Evolutionary conservation across 257 asterid species (phyloP).

Genomic region (Buddleja alternifolia): DNA sequence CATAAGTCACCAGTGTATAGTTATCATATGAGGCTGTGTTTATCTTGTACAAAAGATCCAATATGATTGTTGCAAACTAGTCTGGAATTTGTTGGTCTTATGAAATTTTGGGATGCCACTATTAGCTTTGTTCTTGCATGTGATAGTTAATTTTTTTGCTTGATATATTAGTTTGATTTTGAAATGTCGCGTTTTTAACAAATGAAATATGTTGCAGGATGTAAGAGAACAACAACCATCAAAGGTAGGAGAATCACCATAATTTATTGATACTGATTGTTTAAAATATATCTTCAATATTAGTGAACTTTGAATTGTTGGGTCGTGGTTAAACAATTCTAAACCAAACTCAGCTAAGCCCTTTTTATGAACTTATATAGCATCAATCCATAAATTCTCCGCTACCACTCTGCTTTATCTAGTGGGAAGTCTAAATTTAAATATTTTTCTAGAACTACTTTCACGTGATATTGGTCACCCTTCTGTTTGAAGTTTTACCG

Average conservation of each 20-base stretch:
- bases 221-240: conserved; percentile 43
- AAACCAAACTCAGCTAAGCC: background rate
- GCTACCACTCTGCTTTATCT: background rate
- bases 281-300: background rate
- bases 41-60: background rate
- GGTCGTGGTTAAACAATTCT: background rate
- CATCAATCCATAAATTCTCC: background rate
- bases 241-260: conserved; percentile 46
- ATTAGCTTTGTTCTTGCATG: conserved; percentile 15
- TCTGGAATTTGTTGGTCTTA: conserved; percentile 9
- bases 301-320: background rate
- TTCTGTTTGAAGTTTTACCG: background rate
- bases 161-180: conserved; percentile 3
- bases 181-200: conserved; percentile 16
- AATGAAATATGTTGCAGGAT: conserved; percentile 55
- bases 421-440: background rate
- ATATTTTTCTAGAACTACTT: background rate
- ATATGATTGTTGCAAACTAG: background rate
- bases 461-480: background rate
- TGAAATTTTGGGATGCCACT: conserved; percentile 1
- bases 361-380: background rate
- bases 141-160: conserved; percentile 2
- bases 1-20: background rate
- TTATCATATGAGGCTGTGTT: background rate
- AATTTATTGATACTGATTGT: background rate